Percentiles rank a stretch among this genome's conserved stretches.
Evolutionary conservation across 805 yeast species (phyloP).

Genomic region (Tetrapisispora phaffii): DNA sequence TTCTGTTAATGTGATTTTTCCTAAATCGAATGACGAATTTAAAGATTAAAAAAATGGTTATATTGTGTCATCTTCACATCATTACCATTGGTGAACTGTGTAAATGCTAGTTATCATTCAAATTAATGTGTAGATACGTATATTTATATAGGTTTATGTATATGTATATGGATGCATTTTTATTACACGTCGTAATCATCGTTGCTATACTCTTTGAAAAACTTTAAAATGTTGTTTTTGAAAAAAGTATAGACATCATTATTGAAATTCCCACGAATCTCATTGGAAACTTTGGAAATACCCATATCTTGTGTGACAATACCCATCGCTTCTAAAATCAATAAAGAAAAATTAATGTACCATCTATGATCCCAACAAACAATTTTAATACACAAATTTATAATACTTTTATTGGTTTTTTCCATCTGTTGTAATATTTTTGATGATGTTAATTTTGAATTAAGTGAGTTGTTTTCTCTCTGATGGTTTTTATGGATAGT

Average conservation of each 20-base stretch:
- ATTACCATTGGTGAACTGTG: too few relatives aligned
- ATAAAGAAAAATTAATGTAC: slow-evolving; percentile 85
- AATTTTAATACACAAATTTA: slow-evolving; percentile 60
- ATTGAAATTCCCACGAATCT: slow-evolving; percentile 54
- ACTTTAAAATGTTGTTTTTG: slow-evolving; percentile 16
- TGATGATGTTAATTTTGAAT: slow-evolving; percentile 18
- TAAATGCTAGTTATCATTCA: neutral
- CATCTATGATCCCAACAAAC: slow-evolving; percentile 92
- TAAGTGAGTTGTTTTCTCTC: slow-evolving; percentile 6
- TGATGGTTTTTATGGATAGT: slow-evolving; percentile 32
- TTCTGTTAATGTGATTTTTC: too few relatives aligned
- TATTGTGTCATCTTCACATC: too few relatives aligned
- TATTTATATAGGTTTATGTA: too few relatives aligned
- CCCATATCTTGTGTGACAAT: slow-evolving; percentile 67
- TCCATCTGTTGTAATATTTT: slow-evolving; percentile 26
- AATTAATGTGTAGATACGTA: neutral
- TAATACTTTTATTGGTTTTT: slow-evolving; percentile 39
- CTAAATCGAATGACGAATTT: too few relatives aligned
- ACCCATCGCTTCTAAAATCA: slow-evolving; percentile 41
- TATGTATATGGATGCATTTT: neutral
- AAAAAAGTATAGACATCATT: slow-evolving; percentile 24
- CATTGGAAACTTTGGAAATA: slow-evolving; percentile 57
- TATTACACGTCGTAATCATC: slow-evolving; percentile 11
- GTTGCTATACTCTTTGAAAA: slow-evolving; percentile 16
- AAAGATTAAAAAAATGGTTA: too few relatives aligned